Evolutionary conservation across 2,329 filamentous ascomycete species (phyloP).

Genomic region (Cladobotryum mycophilum): DNA sequence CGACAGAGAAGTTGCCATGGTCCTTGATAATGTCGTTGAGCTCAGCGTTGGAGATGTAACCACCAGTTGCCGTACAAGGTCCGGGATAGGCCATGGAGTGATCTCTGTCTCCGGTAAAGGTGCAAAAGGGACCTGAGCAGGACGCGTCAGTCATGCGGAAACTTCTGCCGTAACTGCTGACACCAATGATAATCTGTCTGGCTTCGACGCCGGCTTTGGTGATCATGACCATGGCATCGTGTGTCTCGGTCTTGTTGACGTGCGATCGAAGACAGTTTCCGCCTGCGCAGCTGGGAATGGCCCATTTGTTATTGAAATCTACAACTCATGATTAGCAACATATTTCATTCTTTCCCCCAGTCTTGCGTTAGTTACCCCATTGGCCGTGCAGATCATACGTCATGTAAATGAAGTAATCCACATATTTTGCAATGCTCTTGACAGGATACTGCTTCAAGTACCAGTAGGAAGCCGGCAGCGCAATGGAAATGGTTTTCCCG

Average conservation of each 20-base stretch:
- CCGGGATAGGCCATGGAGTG: conserved; percentile 21
- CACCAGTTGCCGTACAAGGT: conserved; percentile 18
- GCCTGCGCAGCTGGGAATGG: conserved; percentile 16
- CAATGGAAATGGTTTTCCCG: conserved; percentile 29
- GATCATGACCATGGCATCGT: conserved; percentile 21
- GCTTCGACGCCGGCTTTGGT: conserved; percentile 20
- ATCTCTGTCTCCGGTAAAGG: conserved; percentile 18
- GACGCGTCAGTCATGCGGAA: conserved; percentile 9
- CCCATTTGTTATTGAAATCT: conserved; percentile 19
- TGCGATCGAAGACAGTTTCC: conserved; percentile 23
- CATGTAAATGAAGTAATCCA: conserved; percentile 30
- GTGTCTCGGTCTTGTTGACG: conserved; percentile 25
- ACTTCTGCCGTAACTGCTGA: conserved; percentile 17
- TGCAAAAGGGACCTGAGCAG: conserved; percentile 20
- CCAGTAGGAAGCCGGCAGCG: conserved; percentile 33
- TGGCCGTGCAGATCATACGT: conserved; percentile 28
- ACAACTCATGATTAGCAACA: no score
- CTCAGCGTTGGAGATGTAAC: conserved; percentile 25
- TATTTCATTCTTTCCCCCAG: no score
- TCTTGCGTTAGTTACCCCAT: conserved; percentile 17
- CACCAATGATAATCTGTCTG: conserved; percentile 20
- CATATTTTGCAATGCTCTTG: conserved; percentile 18
- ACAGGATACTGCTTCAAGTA: conserved; percentile 33
- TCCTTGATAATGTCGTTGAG: conserved; percentile 19
- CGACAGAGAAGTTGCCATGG: background rate